Percentiles rank a stretch among this genome's conserved stretches.
These are phyloP conservation scores for Ganoderma resinaceum DNA, from an alignment of 1,284 basidiomycete species.

Conservation along the genomic window DNA sequence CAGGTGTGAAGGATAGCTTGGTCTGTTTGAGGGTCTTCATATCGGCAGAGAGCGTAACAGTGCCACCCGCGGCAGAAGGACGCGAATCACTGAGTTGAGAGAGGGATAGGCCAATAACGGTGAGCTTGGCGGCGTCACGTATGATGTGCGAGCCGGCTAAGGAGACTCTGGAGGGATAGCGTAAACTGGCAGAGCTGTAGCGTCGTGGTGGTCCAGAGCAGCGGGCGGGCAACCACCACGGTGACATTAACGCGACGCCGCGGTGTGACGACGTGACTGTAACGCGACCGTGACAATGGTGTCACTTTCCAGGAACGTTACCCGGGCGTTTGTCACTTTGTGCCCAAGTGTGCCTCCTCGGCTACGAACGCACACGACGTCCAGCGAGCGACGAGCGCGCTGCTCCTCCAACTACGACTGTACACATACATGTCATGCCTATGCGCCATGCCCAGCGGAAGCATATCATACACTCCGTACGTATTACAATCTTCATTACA, in stretches of 20 bases:
- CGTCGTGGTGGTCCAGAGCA: not conserved
- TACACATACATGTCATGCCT: conserved; percentile 67
- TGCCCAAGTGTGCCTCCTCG: not conserved
- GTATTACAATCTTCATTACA: conserved; percentile 36
- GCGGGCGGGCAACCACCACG: not conserved
- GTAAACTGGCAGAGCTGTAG: not conserved
- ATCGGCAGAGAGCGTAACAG: not conserved
- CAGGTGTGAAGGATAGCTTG: conserved; percentile 23
- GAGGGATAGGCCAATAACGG: not conserved
- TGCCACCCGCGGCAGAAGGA: not conserved
- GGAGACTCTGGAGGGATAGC: not conserved
- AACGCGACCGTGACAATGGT: conserved; percentile 30
- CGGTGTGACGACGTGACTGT: conserved; percentile 24
- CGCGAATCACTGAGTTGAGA: not conserved
- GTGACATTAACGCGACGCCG: conserved; percentile 25
- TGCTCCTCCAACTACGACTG: conserved; percentile 17
- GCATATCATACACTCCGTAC: conserved; percentile 76
- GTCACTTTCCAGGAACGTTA: conserved; percentile 16
- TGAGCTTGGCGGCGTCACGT: not conserved
- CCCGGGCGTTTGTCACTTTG: not conserved
- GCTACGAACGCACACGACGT: conserved; percentile 23
- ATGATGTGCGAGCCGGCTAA: not conserved
- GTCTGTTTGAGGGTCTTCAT: conserved; percentile 29
- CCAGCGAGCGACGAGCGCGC: not conserved
- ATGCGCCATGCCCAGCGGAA: conserved; percentile 76